A percentile compares a stretch with the other conserved stretches of the same genome.
Evolutionary conservation across 2,329 filamentous ascomycete species (phyloP).

Genomic region (Ambrosiella cleistominuta): DNA sequence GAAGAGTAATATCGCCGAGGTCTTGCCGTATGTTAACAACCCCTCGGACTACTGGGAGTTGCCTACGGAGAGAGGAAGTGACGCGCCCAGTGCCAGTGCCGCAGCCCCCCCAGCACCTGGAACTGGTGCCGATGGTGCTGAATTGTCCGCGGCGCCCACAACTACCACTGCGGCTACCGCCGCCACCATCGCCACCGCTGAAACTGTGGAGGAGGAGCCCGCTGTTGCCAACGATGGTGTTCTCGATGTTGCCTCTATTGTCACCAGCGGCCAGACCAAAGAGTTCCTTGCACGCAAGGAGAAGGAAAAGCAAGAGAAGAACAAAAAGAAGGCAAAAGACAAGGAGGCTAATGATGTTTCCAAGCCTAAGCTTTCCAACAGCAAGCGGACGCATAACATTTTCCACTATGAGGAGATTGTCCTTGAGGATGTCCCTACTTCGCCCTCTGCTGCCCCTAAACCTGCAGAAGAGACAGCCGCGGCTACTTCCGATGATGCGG

Average conservation of each 20-base stretch:
- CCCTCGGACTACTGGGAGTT: slow-evolving; percentile 30
- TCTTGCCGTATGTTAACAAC: slow-evolving; percentile 37
- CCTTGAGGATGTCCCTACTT: slow-evolving; percentile 29
- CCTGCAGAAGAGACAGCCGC: background rate
- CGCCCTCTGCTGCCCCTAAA: background rate
- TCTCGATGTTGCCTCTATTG: slow-evolving; percentile 68
- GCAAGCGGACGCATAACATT: slow-evolving; percentile 48
- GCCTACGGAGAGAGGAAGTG: slow-evolving; percentile 22
- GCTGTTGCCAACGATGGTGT: slow-evolving; percentile 49
- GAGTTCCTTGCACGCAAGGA: slow-evolving; percentile 74
- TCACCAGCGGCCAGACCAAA: slow-evolving; percentile 62
- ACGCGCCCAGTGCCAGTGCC: slow-evolving; percentile 16
- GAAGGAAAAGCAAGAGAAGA: slow-evolving; percentile 55
- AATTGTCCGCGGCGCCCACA: slow-evolving; percentile 15
- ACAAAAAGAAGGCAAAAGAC: slow-evolving; percentile 39
- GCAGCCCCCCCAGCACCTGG: slow-evolving; percentile 7
- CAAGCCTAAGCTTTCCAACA: slow-evolving; percentile 51
- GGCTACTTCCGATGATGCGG: slow-evolving; percentile 19
- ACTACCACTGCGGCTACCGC: slow-evolving; percentile 16
- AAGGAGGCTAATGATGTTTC: slow-evolving; percentile 37
- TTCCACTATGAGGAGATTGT: slow-evolving; percentile 58
- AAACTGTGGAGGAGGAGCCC: slow-evolving; percentile 23
- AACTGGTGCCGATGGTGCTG: slow-evolving; percentile 18
- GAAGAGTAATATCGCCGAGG: slow-evolving; percentile 48
- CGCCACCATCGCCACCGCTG: slow-evolving; percentile 20